These are phyloP conservation scores for Acidiella bohemica DNA, from an alignment of 495 filamentous ascomycete species.

Conservation along the genomic window DNA sequence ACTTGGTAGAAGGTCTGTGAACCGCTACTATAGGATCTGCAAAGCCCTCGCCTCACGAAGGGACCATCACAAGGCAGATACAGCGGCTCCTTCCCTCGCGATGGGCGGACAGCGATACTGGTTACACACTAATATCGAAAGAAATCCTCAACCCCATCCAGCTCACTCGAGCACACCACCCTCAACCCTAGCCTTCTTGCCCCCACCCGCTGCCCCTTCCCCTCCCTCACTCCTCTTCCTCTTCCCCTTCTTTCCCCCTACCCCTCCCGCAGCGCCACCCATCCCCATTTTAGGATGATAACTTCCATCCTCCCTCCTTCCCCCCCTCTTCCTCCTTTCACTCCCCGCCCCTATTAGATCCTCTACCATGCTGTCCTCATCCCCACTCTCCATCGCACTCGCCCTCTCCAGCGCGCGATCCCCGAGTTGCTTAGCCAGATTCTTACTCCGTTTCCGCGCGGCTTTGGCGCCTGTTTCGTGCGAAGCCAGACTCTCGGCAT, in stretches of 20 bases:
- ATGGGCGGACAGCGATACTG: no score
- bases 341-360: constrained; percentile 30
- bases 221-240: constrained; percentile 5
- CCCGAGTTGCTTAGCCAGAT: constrained; percentile 16
- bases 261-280: constrained; percentile 13
- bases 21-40: no score
- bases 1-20: no score
- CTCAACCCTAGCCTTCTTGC: constrained; percentile 6
- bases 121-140: no score
- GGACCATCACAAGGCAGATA: no score
- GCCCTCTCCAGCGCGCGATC: constrained; percentile 21
- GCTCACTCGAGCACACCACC: no score
- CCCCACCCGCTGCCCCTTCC: not conserved
- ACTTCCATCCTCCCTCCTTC: constrained; percentile 51
- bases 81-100: no score
- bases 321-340: constrained; percentile 41
- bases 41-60: no score
- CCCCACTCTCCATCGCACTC: constrained; percentile 23
- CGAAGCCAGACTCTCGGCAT: constrained; percentile 48
- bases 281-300: constrained; percentile 59
- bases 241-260: constrained; percentile 5
- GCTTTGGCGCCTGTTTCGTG: constrained; percentile 7
- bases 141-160: no score
- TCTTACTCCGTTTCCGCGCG: constrained; percentile 4
- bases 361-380: constrained; percentile 38